These are phyloP conservation scores for Fonsecaea multimorphosa DNA, from an alignment of 2,329 filamentous ascomycete species.

Conservation along the genomic window DNA sequence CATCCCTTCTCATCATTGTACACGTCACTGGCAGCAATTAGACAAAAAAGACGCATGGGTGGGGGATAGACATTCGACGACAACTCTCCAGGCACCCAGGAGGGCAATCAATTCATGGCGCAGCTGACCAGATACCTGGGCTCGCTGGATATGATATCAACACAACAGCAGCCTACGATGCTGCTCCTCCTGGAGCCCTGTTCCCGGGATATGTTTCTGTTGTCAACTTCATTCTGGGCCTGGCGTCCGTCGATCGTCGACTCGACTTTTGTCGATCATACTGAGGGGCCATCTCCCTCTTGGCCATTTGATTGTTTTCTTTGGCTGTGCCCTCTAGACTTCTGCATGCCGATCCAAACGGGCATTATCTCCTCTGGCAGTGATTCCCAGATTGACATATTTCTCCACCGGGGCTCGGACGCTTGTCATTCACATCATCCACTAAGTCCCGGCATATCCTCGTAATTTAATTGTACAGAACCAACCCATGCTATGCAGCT, in stretches of 20 bases:
- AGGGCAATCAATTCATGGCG: not conserved
- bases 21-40: not conserved
- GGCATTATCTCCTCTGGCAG: not conserved
- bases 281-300: not conserved
- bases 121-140: too few species aligned
- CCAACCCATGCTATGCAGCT: conserved; percentile 2
- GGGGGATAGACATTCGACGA: not conserved
- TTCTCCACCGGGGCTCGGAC: not conserved
- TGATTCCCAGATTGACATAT: conserved; percentile 6
- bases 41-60: not conserved
- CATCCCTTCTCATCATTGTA: not conserved
- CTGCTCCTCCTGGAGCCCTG: not conserved
- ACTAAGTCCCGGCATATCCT: not conserved
- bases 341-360: conserved; percentile 1
- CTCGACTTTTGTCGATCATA: conserved; percentile 13
- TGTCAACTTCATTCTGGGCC: conserved; percentile 15
- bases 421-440: not conserved
- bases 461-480: not conserved
- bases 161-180: not conserved
- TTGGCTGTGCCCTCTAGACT: not conserved
- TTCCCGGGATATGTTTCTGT: not conserved
- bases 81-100: too few species aligned
- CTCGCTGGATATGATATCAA: conserved; percentile 4
- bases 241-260: conserved; percentile 24
- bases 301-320: not conserved